Evolutionary conservation across 441 rosid species (phyloP).

Genomic region (Populus hybrid): DNA sequence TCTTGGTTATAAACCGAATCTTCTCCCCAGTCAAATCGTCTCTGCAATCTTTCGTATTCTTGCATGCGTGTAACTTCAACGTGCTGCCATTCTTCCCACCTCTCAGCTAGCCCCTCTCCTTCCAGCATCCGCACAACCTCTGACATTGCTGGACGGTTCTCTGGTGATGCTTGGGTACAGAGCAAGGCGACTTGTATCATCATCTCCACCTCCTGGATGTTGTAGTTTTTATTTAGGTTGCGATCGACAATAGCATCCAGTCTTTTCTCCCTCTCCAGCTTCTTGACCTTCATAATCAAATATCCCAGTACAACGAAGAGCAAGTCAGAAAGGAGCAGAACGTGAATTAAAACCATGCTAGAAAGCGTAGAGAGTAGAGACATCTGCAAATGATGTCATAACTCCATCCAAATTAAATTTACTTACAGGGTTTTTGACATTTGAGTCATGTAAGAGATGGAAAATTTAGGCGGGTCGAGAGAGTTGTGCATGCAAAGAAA

Average conservation of each 20-base stretch:
- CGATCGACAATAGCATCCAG: constrained; percentile 75
- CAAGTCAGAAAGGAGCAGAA: neutral
- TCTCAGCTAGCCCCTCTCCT: constrained; percentile 94
- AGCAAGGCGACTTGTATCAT: constrained; percentile 90
- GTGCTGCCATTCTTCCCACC: constrained; percentile 98
- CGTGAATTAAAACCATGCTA: neutral
- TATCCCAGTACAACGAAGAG: neutral
- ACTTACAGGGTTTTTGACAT: neutral
- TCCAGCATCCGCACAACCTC: constrained; percentile 95
- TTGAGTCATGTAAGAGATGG: neutral
- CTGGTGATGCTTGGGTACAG: constrained; percentile 83
- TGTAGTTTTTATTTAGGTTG: constrained; percentile 47
- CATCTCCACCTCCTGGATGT: constrained; percentile 71
- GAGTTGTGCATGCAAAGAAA: constrained; percentile 9
- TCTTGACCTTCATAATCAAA: constrained; percentile 67
- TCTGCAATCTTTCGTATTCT: constrained; percentile 76
- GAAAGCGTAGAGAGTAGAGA: neutral
- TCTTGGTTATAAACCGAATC: constrained; percentile 79
- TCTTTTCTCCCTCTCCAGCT: constrained; percentile 78
- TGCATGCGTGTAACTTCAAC: constrained; percentile 81
- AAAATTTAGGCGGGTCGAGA: neutral
- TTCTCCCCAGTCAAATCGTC: constrained; percentile 83
- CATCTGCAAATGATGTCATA: neutral
- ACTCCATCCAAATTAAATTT: neutral
- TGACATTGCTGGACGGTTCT: constrained; percentile 86